Base-by-base conservation (phyloP, 2,329 filamentous ascomycete genomes). In the Botryotinia globosa region DNA sequence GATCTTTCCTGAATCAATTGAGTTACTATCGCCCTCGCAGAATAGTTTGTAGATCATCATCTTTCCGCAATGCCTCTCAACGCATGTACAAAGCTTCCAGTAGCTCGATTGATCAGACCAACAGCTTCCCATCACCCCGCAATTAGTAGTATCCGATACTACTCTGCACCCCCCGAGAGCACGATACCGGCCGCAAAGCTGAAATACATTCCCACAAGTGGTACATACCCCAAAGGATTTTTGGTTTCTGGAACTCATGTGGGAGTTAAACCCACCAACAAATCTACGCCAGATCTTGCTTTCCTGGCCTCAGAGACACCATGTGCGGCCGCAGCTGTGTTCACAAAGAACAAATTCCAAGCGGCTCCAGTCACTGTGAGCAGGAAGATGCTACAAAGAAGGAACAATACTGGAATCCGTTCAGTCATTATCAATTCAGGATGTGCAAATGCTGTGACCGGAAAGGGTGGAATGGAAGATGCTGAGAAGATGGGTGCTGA, bases 281-380 rank as follows among this genome's bases (percentile, higher is more conserved):
- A 92, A 68, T 92, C 89, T 75, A 94, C 94, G 82, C 94, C 95
- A 45, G 96, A 99, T 81, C 88, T 99, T 67, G 94, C 94, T 51
- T 87, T 99, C 77, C 88, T 99, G 76, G 90, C 91, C 29, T 98
- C 96, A 10, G 93, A 97, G 79, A 87, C 87, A 69, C 94, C 94
- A 71, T 98, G 94, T 82, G 88, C 93, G 10, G 94, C 92, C 16
- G 94, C 94, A 0, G 96, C 94, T 10, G 94, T 98, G 63, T 98
- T 98, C 84, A 99, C 96, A 71, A 97, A 94, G 83, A 99, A 99
- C 85, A 94, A 95, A 82, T 99, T 99, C 84, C 94, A 98, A 83
- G 96, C 96, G 29, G 96, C 96, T 18, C 96, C 96, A 8, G 95
- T 99, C 62, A 94, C 93, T 44, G 92, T 97, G 74, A 95, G 92